Conservation (phyloP, 2,329 filamentous ascomycete genomes). For the Pseudocercospora crystallina region DNA sequence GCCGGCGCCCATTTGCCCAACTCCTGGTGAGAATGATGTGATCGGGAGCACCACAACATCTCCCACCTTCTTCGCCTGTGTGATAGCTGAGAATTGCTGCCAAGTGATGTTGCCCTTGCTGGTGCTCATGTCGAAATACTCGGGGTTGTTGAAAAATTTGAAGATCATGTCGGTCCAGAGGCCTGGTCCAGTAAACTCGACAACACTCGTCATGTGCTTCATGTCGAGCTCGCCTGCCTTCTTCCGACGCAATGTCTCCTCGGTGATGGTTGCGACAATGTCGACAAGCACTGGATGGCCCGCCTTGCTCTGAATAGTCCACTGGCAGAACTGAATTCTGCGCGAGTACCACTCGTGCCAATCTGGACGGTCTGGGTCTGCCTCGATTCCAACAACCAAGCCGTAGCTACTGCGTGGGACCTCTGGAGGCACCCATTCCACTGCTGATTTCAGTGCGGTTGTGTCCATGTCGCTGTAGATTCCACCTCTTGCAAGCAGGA, state of each 20-base stretch:
- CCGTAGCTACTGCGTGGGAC: slow-evolving; percentile 78
- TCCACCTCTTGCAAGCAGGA: slow-evolving; percentile 73
- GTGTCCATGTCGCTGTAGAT: slow-evolving; percentile 88
- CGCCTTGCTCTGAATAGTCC: slow-evolving; percentile 95
- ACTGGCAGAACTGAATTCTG: slow-evolving; percentile 96
- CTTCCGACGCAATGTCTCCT: slow-evolving; percentile 75
- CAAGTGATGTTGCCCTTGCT: slow-evolving; percentile 76
- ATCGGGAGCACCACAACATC: slow-evolving; percentile 94
- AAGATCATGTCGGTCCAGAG: slow-evolving; percentile 94
- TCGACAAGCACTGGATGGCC: slow-evolving; percentile 90
- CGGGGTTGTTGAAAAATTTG: slow-evolving; percentile 86
- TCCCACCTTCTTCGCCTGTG: slow-evolving; percentile 77
- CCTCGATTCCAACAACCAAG: slow-evolving; percentile 91
- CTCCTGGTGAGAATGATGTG: slow-evolving; percentile 94
- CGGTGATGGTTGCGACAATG: slow-evolving; percentile 80
- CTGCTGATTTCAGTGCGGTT: slow-evolving; percentile 74
- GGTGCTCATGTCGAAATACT: slow-evolving; percentile 78
- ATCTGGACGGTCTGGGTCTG: slow-evolving; percentile 87
- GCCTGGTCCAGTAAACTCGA: slow-evolving; percentile 92
- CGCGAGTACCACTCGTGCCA: slow-evolving; percentile 97
- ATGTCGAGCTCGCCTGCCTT: slow-evolving; percentile 62
- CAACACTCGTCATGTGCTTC: slow-evolving; percentile 59
- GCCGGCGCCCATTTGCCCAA: slow-evolving; percentile 87
- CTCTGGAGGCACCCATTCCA: slow-evolving; percentile 80
- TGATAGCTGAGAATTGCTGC: slow-evolving; percentile 86